Percentiles rank a stretch among this genome's conserved stretches.
Conservation (phyloP, 768 basidiomycete genomes). For the Rhodotorula babjevae region DNA sequence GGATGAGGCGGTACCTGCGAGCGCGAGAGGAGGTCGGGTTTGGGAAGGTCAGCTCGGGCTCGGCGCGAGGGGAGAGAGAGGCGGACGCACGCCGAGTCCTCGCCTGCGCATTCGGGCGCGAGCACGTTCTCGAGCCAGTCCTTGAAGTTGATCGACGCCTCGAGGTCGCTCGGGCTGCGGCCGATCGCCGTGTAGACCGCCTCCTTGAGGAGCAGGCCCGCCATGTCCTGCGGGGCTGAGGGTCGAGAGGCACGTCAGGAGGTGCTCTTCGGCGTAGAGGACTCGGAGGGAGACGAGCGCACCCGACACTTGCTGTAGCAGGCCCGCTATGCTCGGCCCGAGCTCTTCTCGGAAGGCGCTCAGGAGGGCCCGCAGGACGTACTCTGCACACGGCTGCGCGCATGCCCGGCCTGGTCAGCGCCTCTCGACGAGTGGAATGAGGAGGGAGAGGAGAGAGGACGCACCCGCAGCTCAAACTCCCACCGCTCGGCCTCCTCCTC, state of each 20-base stretch:
- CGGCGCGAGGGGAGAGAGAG: not conserved
- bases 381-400: conserved; percentile 78
- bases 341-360: conserved; percentile 67
- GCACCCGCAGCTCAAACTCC: conserved; percentile 85
- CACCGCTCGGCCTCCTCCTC: conserved; percentile 80
- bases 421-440: no score
- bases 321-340: conserved; percentile 60
- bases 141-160: conserved; percentile 62
- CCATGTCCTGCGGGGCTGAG: conserved; percentile 53
- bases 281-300: conserved; percentile 35
- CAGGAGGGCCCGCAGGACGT: conserved; percentile 76
- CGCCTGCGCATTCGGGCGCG: conserved; percentile 57
- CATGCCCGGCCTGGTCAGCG: not conserved
- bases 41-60: not conserved
- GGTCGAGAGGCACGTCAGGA: not conserved
- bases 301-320: conserved; percentile 63
- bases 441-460: conserved; percentile 39
- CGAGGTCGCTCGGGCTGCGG: conserved; percentile 65
- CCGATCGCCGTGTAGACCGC: conserved; percentile 84
- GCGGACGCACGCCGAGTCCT: conserved; percentile 57
- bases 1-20: conserved; percentile 77
- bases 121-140: conserved; percentile 65
- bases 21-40: no score
- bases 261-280: not conserved
- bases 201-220: conserved; percentile 69